These are phyloP conservation scores for Parascedosporium putredinis DNA, from an alignment of 2,329 filamentous ascomycete species.

Conservation along the genomic window DNA sequence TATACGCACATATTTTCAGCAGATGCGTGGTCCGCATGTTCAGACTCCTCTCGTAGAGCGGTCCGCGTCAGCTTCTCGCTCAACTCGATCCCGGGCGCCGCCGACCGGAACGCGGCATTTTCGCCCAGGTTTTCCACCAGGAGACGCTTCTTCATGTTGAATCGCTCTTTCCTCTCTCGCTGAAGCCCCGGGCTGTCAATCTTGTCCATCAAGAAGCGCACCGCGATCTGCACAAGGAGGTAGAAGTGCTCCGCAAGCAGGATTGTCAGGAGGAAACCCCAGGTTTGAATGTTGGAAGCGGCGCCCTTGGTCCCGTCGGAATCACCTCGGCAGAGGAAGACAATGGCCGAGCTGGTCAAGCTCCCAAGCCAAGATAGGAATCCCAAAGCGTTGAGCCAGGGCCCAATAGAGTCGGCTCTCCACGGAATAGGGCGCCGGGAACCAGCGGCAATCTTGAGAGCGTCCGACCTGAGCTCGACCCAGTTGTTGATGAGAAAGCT, in stretches of 20 bases:
- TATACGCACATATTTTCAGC: slow-evolving; percentile 44
- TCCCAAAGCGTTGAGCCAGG: slow-evolving; percentile 75
- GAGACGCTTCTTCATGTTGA: slow-evolving; percentile 66
- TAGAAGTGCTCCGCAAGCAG: slow-evolving; percentile 85
- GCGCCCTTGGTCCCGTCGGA: slow-evolving; percentile 54
- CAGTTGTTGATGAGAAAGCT: slow-evolving; percentile 94
- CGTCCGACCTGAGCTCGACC: slow-evolving; percentile 87
- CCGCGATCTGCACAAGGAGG: slow-evolving; percentile 62
- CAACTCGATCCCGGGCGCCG: slow-evolving; percentile 34
- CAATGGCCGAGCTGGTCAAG: slow-evolving; percentile 74
- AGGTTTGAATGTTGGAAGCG: slow-evolving; percentile 61
- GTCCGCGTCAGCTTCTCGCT: slow-evolving; percentile 55
- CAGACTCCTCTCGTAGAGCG: slow-evolving; percentile 54
- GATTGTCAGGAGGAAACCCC: slow-evolving; percentile 72
- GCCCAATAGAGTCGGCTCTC: slow-evolving; percentile 87
- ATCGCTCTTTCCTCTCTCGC: slow-evolving; percentile 74
- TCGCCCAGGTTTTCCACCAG: slow-evolving; percentile 62
- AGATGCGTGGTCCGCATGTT: slow-evolving; percentile 31
- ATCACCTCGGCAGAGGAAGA: slow-evolving; percentile 69
- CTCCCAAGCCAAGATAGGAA: slow-evolving; percentile 94
- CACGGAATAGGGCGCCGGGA: slow-evolving; percentile 83
- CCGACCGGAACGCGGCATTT: slow-evolving; percentile 38
- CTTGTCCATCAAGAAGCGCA: slow-evolving; percentile 64
- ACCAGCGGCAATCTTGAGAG: slow-evolving; percentile 84
- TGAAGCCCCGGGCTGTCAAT: slow-evolving; percentile 79